phyloP scores from a whole-genome alignment of 192 early-diverging fungal species.

The Entophlyctis luteolus region DNA sequence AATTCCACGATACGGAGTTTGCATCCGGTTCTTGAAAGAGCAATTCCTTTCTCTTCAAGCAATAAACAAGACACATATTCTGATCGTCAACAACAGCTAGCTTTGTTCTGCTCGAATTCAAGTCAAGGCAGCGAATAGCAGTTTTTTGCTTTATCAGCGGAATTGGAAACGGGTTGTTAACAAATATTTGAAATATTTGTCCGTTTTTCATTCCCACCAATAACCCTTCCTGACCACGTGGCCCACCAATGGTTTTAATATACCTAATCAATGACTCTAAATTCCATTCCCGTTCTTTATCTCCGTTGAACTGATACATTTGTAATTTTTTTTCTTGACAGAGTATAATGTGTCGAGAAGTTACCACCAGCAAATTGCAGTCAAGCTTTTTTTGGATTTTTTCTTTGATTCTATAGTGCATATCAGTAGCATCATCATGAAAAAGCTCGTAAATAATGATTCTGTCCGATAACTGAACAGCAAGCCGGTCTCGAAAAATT shows the following conservation, averaged over 20 bases:
- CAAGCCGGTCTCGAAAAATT: conserved; percentile 51
- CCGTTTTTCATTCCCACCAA: conserved; percentile 56
- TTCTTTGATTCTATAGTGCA: conserved; percentile 62
- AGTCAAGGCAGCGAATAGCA: conserved; percentile 48
- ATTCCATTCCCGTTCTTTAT: conserved; percentile 55
- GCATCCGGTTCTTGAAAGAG: conserved; percentile 61
- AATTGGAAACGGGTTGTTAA: conserved; percentile 58
- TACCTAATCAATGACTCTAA: conserved; percentile 51
- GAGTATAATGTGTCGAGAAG: conserved; percentile 52
- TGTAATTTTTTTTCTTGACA: conserved; percentile 51
- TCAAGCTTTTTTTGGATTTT: conserved; percentile 54
- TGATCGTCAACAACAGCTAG: conserved; percentile 58
- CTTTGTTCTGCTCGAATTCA: conserved; percentile 44
- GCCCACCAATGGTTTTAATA: conserved; percentile 58
- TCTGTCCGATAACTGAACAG: conserved; percentile 54
- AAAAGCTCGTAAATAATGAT: conserved; percentile 58
- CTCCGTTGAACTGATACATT: conserved; percentile 49
- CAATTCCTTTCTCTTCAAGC: conserved; percentile 48
- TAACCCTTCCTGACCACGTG: conserved; percentile 48
- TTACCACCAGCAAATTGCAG: conserved; percentile 56
- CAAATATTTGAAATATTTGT: conserved; percentile 50
- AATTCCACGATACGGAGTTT: conserved; percentile 55
- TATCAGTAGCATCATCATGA: conserved; percentile 52
- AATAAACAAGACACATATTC: conserved; percentile 50
- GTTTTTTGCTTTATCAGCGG: conserved; percentile 42